Percentiles rank a stretch among this genome's conserved stretches.
Conservation (phyloP, 129 eudicot genomes). For the Arctium minus region DNA sequence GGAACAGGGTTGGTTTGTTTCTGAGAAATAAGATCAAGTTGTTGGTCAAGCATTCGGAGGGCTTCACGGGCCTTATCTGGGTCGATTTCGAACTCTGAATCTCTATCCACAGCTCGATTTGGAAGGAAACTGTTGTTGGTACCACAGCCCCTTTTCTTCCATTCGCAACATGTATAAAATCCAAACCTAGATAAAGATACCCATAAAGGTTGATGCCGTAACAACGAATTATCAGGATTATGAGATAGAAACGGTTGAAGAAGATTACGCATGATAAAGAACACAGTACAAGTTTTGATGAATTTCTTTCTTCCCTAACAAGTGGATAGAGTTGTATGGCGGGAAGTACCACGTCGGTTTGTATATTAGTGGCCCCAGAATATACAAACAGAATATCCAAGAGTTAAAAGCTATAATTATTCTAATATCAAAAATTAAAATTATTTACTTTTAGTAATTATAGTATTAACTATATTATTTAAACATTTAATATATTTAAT, state of each 20-base stretch:
- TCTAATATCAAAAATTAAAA: too few species aligned
- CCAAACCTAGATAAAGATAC: conserved; percentile 18
- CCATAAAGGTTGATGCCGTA: conserved; percentile 7
- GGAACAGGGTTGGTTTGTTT: conserved; percentile 47
- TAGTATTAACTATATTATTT: too few species aligned
- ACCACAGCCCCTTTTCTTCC: neutral
- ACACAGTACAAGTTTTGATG: neutral
- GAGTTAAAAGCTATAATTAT: too few species aligned
- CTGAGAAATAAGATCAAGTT: conserved; percentile 47
- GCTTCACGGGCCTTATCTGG: conserved; percentile 72
- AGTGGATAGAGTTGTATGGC: neutral
- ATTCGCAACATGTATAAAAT: neutral
- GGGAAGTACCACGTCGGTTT: neutral
- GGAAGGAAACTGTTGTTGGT: neutral
- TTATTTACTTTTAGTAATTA: too few species aligned
- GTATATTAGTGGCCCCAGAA: too few species aligned
- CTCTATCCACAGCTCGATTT: conserved; percentile 32
- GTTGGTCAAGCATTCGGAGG: conserved; percentile 59
- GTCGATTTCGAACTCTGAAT: conserved; percentile 68
- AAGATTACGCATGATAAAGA: conserved; percentile 3
- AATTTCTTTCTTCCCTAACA: too few species aligned
- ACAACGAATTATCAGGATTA: neutral
- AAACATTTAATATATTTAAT: too few species aligned
- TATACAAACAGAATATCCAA: too few species aligned
- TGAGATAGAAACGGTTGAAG: conserved; percentile 7